Evolutionary conservation across 2,329 filamentous ascomycete genomes (phyloP), one percentile per base, ranked within the genome.

Genomic region (Grosmannia huntii): DNA sequence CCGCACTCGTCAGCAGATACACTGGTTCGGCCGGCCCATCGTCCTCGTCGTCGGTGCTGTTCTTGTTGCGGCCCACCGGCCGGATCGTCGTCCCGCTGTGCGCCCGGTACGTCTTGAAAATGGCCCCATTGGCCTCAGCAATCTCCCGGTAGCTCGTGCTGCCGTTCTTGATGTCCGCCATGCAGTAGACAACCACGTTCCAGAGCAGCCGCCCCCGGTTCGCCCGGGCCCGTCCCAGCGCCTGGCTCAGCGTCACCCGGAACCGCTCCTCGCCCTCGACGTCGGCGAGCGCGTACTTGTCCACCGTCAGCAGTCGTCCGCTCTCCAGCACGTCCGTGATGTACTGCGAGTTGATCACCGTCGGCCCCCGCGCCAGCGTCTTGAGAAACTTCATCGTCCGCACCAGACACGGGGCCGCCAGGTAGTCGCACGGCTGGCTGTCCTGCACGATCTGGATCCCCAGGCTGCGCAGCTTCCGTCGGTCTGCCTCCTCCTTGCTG

Each of bases 301-400:
- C 74, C 0, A 85, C 75, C 25, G 84, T 73, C 0, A 86, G 82
- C 10, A 88, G 68, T 65, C 83, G 76, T 62, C 86, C 82, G 36
- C 82, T 76, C 52, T 87, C 82, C 12, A 97, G 76, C 53, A 87
- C 89, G 27, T 81, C 77, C 58, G 92, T 87, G 59, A 99, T 82
- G 69, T 90, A 99, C 10, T 81, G 78, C 0, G 86, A 87, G 52
- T 84, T 84, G 57, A 97, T 80, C 50, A 97, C 81, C 1, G 81
- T 79, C 0, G 90, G 89, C 0, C 88, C 90, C 60, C 83, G 84
- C 21, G 94, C 90, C 31, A 99, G 75, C 14, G 90, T 90, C 61
- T 86, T 87, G 55, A 97, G 84, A 68, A 99, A 99, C 68, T 99
- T 99, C 68, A 89, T 84, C 0, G 94, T 99, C 44, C 94, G 86